Conservation (phyloP, 2,329 filamentous ascomycete genomes). For the Ophiostoma tasmaniense region DNA sequence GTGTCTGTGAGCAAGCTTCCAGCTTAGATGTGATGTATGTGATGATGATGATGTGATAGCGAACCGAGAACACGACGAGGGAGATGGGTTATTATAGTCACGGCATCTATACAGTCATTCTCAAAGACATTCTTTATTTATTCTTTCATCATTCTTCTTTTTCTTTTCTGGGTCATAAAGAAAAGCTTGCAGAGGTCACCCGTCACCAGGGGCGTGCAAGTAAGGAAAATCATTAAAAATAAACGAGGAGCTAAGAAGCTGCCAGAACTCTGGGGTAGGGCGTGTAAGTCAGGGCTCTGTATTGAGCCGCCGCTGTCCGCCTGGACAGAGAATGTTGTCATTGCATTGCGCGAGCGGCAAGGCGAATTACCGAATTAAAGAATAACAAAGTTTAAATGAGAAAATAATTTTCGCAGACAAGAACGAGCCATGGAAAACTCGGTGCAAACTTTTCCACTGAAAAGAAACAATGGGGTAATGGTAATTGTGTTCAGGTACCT, state of each 20-base stretch:
- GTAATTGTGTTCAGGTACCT: background rate
- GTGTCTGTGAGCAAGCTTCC: background rate
- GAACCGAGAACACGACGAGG: background rate
- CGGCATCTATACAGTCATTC: background rate
- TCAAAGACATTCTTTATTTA: background rate
- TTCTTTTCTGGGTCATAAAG: background rate
- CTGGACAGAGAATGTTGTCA: background rate
- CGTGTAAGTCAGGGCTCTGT: background rate
- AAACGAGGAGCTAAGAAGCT: slow-evolving; percentile 9
- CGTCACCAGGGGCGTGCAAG: slow-evolving; percentile 9
- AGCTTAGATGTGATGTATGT: background rate
- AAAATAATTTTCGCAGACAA: background rate
- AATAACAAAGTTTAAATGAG: background rate
- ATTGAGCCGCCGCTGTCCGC: background rate
- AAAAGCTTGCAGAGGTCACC: slow-evolving; percentile 8
- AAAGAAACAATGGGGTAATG: slow-evolving; percentile 14
- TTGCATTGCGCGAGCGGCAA: background rate
- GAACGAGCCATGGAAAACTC: background rate
- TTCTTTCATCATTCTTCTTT: background rate
- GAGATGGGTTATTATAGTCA: slow-evolving; percentile 6
- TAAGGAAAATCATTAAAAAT: background rate
- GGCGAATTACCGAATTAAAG: background rate
- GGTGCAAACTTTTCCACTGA: background rate
- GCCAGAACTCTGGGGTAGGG: slow-evolving; percentile 11
- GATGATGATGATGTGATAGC: background rate